Percentiles rank a stretch among this genome's conserved stretches.
Conservation (phyloP, 176 grass and related monocot genomes). For the Thinopyrum elongatum region DNA sequence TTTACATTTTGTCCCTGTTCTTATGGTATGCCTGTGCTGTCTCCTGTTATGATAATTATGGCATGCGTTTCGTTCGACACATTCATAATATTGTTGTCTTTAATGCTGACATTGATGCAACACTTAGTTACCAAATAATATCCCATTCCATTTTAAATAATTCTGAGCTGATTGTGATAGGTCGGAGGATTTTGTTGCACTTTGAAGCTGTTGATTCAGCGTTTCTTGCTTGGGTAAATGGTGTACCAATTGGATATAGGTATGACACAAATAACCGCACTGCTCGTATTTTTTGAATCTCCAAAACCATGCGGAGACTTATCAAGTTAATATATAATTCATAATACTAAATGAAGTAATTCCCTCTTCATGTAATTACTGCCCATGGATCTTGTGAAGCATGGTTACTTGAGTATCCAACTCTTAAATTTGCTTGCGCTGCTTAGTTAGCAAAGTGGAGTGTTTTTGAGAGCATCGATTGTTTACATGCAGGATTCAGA, state of each 20-base stretch:
- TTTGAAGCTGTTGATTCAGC: conserved; percentile 98
- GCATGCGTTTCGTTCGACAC: background rate
- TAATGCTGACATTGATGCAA: conserved; percentile 9
- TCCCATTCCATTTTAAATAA: background rate
- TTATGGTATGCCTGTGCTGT: background rate
- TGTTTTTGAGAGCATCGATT: background rate
- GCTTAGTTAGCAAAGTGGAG: background rate
- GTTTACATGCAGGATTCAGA: background rate
- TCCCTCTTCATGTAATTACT: conserved; percentile 10
- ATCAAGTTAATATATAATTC: background rate
- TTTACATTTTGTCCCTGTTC: background rate
- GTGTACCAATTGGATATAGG: conserved; percentile 80
- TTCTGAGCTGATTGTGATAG: conserved; percentile 44
- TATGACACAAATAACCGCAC: conserved; percentile 25
- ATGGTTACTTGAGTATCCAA: background rate
- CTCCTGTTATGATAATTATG: conserved; percentile 5
- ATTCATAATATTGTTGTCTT: background rate
- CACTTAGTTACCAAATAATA: background rate
- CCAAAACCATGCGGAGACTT: background rate
- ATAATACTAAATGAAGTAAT: background rate
- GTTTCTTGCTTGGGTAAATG: conserved; percentile 95
- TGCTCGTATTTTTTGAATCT: background rate
- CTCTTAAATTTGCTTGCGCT: background rate
- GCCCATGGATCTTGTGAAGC: background rate
- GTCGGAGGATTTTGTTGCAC: conserved; percentile 88